Conservation (phyloP, 2,329 filamentous ascomycete species). For the Phyllosticta paracitricarpa region DNA sequence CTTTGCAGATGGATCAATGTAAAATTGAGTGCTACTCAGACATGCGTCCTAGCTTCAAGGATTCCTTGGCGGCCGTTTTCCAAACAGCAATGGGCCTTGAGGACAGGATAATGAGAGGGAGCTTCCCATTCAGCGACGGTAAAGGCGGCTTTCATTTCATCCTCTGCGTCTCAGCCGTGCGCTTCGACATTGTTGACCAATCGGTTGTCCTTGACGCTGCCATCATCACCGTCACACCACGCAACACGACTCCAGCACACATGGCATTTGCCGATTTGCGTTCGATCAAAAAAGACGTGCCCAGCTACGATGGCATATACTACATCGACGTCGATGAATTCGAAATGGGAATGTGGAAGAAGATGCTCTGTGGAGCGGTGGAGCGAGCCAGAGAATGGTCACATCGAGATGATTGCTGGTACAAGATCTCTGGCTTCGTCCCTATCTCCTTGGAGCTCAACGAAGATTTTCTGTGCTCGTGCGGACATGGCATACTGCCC, state of each 20-base stretch:
- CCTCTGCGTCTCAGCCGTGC: conserved; percentile 19
- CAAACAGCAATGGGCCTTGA: neutral
- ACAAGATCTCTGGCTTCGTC: conserved; percentile 14
- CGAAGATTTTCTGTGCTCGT: conserved; percentile 22
- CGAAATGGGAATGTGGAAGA: conserved; percentile 12
- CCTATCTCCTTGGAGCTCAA: conserved; percentile 17
- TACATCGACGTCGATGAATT: conserved; percentile 13
- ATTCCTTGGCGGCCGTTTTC: no score
- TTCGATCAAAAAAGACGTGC: neutral
- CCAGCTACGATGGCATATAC: conserved; percentile 11
- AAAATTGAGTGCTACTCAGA: no score
- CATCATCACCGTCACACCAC: conserved; percentile 19
- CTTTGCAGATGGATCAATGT: no score
- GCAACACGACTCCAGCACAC: neutral
- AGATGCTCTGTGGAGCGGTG: conserved; percentile 13
- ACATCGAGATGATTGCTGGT: conserved; percentile 26
- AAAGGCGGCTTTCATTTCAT: conserved; percentile 11
- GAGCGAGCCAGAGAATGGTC: conserved; percentile 31
- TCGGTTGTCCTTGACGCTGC: conserved; percentile 26
- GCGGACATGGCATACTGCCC: conserved; percentile 22
- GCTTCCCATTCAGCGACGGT: neutral
- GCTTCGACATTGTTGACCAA: conserved; percentile 25
- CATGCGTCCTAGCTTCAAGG: no score
- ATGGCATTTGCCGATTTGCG: neutral
- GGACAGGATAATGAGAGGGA: neutral